A percentile compares a stretch with the other conserved stretches of the same genome.
Conservation (phyloP, 2,329 filamentous ascomycete species). For the Sporothrix brunneoviolacea region DNA sequence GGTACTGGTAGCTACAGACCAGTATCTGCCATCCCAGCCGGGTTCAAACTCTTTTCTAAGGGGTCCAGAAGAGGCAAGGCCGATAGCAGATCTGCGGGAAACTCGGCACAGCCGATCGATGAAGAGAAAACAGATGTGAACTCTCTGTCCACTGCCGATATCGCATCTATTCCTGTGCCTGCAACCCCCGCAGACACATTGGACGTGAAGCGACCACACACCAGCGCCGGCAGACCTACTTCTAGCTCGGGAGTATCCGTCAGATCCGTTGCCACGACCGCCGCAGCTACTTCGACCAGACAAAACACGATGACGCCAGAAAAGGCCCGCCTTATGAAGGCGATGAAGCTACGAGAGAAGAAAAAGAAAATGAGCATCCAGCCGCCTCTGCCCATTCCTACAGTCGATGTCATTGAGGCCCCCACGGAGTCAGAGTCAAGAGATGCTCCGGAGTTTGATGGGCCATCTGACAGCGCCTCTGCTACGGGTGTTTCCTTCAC, state of each 20-base stretch:
- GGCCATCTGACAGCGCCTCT: not conserved
- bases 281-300: conserved; percentile 34
- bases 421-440: not conserved
- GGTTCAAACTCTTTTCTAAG: conserved; percentile 64
- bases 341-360: conserved; percentile 81
- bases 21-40: conserved; percentile 71
- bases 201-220: conserved; percentile 27
- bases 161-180: conserved; percentile 26
- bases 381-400: conserved; percentile 22
- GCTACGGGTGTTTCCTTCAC: not conserved
- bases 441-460: not conserved
- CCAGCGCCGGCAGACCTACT: conserved; percentile 31
- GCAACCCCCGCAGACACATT: conserved; percentile 25
- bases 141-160: not conserved
- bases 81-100: conserved; percentile 26
- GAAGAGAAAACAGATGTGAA: not conserved
- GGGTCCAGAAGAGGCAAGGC: conserved; percentile 42
- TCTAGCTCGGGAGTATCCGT: conserved; percentile 41
- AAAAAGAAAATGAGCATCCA: conserved; percentile 47
- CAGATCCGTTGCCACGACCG: conserved; percentile 30
- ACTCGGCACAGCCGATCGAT: not conserved
- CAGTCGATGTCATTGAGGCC: conserved; percentile 22
- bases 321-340: conserved; percentile 89
- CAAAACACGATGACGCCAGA: conserved; percentile 67
- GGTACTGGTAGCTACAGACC: conserved; percentile 58